Conservation (phyloP, 2,329 filamentous ascomycete species). For the Dactylonectria estremocensis region DNA sequence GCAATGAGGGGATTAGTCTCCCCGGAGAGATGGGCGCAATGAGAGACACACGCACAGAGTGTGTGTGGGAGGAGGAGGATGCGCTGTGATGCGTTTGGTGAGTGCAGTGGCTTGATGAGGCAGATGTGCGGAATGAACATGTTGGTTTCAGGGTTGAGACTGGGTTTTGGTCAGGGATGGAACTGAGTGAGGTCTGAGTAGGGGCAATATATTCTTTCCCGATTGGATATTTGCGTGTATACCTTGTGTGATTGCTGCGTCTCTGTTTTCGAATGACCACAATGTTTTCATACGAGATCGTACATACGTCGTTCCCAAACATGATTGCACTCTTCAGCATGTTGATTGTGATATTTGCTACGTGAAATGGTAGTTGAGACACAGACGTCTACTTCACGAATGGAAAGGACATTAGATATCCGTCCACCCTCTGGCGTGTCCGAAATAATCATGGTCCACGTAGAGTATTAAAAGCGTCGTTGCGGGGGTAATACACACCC, state of each 20-base stretch:
- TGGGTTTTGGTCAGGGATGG: conserved; percentile 43
- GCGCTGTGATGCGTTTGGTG: conserved; percentile 18
- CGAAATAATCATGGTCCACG: not conserved
- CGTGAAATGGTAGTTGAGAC: not conserved
- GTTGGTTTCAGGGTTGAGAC: conserved; percentile 44
- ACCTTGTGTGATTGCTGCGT: not conserved
- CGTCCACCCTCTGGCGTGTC: conserved; percentile 1
- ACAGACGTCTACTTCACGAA: not conserved
- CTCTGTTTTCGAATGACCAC: not conserved
- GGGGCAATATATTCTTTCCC: conserved; percentile 49
- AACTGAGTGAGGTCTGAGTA: conserved; percentile 38
- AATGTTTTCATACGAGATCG: not conserved
- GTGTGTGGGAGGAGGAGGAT: conserved; percentile 27
- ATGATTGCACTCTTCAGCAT: not conserved
- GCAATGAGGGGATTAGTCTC: conserved; percentile 37
- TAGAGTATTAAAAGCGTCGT: conserved; percentile 22
- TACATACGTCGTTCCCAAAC: not conserved
- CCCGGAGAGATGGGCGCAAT: conserved; percentile 25
- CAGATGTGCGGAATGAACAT: conserved; percentile 46
- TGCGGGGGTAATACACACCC: conserved; percentile 2
- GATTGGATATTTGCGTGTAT: conserved; percentile 42
- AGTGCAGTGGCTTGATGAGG: conserved; percentile 41
- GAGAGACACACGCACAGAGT: conserved; percentile 19
- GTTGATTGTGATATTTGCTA: not conserved
- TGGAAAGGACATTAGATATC: not conserved